Evolutionary conservation across 352 stramenopile species (phyloP).

Genomic region (Pythium rishiriense): DNA sequence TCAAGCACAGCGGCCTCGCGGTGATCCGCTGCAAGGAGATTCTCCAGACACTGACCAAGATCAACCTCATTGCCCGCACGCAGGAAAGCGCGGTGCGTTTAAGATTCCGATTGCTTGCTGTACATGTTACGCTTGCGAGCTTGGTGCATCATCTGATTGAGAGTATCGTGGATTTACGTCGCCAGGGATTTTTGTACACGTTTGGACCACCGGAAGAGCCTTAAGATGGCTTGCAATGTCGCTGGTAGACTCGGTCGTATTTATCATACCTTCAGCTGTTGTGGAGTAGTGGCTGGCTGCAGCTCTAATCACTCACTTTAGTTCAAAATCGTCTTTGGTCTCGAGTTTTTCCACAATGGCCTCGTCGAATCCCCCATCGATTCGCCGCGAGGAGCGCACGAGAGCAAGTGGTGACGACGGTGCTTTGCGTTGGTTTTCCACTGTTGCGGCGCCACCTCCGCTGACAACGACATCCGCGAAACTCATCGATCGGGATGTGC

Average conservation of each 20-base stretch:
- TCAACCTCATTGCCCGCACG: constrained; percentile 75
- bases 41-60: constrained; percentile 85
- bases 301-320: constrained; percentile 38
- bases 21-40: constrained; percentile 90
- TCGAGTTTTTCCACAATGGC: constrained; percentile 71
- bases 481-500: constrained; percentile 73
- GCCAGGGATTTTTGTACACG: constrained; percentile 74
- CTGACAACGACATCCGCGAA: constrained; percentile 85
- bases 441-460: constrained; percentile 31
- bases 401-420: constrained; percentile 48
- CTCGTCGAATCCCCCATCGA: constrained; percentile 58
- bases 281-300: constrained; percentile 14
- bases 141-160: too few relatives aligned
- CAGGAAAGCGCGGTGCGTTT: constrained; percentile 66
- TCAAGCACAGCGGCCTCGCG: constrained; percentile 73
- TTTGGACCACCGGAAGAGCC: constrained; percentile 32
- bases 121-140: neutral
- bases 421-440: constrained; percentile 32
- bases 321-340: constrained; percentile 65
- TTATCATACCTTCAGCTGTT: constrained; percentile 35
- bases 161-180: neutral
- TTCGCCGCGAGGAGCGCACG: constrained; percentile 44
- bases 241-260: constrained; percentile 38
- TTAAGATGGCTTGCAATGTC: neutral
- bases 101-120: neutral